Base-by-base conservation (phyloP, 2,329 filamentous ascomycete genomes). In the Pseudogymnoascus sp. region DNA sequence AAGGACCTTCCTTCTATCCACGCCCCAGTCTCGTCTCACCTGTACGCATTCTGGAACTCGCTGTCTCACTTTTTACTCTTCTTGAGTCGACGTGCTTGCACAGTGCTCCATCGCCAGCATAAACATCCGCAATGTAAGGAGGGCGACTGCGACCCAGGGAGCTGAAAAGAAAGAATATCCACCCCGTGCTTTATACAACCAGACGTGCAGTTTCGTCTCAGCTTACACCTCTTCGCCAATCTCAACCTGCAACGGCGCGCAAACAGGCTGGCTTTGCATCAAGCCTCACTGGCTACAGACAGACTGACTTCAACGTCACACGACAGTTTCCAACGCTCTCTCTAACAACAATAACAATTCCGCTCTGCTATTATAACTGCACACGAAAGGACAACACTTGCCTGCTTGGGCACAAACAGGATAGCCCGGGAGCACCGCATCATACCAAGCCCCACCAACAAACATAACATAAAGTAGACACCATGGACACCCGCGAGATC, bases 61-160 rank as follows among this genome's bases (percentile, higher is more conserved):
- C 26, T 56, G 46, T 56, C 46, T 56, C 46, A 56, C 46, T 33
- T 31, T 7, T 11, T 19, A 56, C 46, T 56, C 46, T 33, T n/a
- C 26, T 56, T 56, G 46, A 56, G 46, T 56, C 46, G 26, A 56
- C 46, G 5, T 56, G 46, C 46, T 19, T 56, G n/a, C 46, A 56
- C 46, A 31, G 26, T 56, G 46, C 46, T 33, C 46, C 26, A 56
- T 56, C 46, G 46, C 26, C 46, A 56, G n/a, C 46, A 56, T 56
- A 56, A 56, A 56, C 46, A 56, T 56, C n/a, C 46, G 46, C 46
- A 33, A 56, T 56, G 46, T 56, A 56, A 56, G 46, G 46, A 56
- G 46, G n/a, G 4, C 26, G 8, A 56, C 26, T 56, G 46, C 26
- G 8, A 33, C 26, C 46, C 26, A 56, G 46, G 26, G 26, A 56